A percentile compares a stretch with the other conserved stretches of the same genome.
phyloP scores from a whole-genome alignment of 1,284 basidiomycete genomes.

The Cryptococcus sp. region DNA sequence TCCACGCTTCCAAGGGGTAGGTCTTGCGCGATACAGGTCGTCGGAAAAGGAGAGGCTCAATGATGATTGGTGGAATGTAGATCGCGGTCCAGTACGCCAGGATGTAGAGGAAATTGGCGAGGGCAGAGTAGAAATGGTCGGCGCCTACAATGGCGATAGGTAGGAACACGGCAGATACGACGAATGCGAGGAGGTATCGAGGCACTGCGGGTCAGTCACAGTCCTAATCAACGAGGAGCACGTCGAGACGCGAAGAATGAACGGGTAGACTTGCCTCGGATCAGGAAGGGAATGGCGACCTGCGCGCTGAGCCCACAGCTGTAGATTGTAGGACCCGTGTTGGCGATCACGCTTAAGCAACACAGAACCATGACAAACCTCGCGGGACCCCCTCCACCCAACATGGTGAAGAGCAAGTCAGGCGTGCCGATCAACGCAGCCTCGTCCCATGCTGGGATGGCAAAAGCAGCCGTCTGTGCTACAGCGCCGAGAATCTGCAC shows the following conservation, averaged over 20 bases:
- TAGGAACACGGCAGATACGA: slow-evolving; percentile 65
- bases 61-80: slow-evolving; percentile 40
- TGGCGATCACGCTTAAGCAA: slow-evolving; percentile 63
- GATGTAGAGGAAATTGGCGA: slow-evolving; percentile 44
- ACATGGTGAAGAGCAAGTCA: slow-evolving; percentile 69
- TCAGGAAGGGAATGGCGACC: slow-evolving; percentile 60
- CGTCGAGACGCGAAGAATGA: no score
- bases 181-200: slow-evolving; percentile 75
- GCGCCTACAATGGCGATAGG: slow-evolving; percentile 45
- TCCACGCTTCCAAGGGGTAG: slow-evolving; percentile 39
- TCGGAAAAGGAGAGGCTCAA: slow-evolving; percentile 45
- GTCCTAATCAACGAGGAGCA: background rate
- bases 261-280: slow-evolving; percentile 27
- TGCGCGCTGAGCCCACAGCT: slow-evolving; percentile 77
- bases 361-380: slow-evolving; percentile 70
- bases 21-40: slow-evolving; percentile 31
- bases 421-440: slow-evolving; percentile 59
- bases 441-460: slow-evolving; percentile 63
- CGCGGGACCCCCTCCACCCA: slow-evolving; percentile 62
- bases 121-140: slow-evolving; percentile 36
- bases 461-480: slow-evolving; percentile 49
- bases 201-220: slow-evolving; percentile 65
- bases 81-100: slow-evolving; percentile 46
- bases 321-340: slow-evolving; percentile 78
- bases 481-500: slow-evolving; percentile 69